phyloP scores from a whole-genome alignment of 2,329 filamentous ascomycete species.

The Dactylella cylindrospora region DNA sequence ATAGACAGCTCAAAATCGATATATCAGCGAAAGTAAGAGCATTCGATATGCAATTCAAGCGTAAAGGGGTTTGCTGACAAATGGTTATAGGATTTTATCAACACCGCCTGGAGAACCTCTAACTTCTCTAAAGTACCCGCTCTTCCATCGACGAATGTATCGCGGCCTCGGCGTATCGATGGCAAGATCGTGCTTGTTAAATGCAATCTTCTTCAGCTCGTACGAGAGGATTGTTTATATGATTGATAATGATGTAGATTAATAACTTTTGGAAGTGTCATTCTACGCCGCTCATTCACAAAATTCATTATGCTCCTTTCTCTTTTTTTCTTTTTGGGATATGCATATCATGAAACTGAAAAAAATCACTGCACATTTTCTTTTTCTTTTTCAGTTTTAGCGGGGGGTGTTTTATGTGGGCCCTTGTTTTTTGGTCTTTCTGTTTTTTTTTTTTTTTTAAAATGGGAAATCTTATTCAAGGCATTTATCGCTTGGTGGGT shows the following conservation, averaged over 20 bases:
- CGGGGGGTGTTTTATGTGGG: not conserved
- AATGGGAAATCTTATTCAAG: no score
- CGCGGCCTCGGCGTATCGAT: slow-evolving; percentile 80
- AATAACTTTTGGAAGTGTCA: no score
- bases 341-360: not conserved
- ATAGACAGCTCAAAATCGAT: slow-evolving; percentile 48
- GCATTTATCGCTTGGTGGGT: no score
- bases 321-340: not conserved
- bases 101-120: slow-evolving; percentile 36
- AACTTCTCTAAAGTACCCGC: slow-evolving; percentile 68
- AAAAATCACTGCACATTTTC: slow-evolving; percentile 7
- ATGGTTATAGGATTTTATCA: slow-evolving; percentile 18
- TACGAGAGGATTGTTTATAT: slow-evolving; percentile 73
- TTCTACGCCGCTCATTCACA: no score
- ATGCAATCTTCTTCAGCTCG: slow-evolving; percentile 85
- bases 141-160: slow-evolving; percentile 77
- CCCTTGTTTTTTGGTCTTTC: not conserved
- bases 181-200: slow-evolving; percentile 76
- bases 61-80: not conserved
- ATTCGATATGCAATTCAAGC: not conserved
- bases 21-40: slow-evolving; percentile 64
- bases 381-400: no score
- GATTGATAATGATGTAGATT: slow-evolving; percentile 43
- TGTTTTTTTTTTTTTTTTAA: slow-evolving; percentile 1
- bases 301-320: not conserved